Evolutionary conservation across 164 flowering plant genomes (phyloP).

Genomic region (Protea cynaroides): DNA sequence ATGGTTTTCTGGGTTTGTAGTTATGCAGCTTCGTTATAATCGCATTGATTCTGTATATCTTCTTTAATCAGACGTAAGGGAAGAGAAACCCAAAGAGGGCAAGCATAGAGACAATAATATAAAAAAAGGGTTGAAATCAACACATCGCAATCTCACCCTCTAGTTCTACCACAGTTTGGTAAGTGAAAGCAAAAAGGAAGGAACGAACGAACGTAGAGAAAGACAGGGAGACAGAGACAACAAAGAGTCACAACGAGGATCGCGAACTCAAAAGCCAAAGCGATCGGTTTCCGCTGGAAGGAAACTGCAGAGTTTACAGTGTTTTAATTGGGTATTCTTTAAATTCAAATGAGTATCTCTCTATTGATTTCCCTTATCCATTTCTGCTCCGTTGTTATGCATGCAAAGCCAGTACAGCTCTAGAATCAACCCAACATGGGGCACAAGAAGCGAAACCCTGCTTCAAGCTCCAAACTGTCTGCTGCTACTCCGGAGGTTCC

Average conservation of each 20-base stretch:
- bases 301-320: no score
- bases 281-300: no score
- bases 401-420: slow-evolving; percentile 18
- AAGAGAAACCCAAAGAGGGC: not conserved
- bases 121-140: no score
- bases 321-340: no score
- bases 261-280: no score
- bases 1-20: no score
- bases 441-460: slow-evolving; percentile 58
- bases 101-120: not conserved
- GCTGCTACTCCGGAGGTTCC: not conserved
- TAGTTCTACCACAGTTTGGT: not conserved
- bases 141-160: not conserved
- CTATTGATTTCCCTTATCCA: not conserved
- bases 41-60: not conserved
- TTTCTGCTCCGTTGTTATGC: slow-evolving; percentile 17
- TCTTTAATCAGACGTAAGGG: not conserved
- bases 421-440: slow-evolving; percentile 46
- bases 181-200: not conserved
- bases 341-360: not conserved
- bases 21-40: no score
- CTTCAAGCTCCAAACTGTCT: slow-evolving; percentile 34
- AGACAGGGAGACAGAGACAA: no score
- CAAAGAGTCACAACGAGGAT: no score
- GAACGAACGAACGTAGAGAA: no score